Evolutionary conservation across 306 rosid genomes (phyloP).

Genomic region (Hylodesmum podocarpum): DNA sequence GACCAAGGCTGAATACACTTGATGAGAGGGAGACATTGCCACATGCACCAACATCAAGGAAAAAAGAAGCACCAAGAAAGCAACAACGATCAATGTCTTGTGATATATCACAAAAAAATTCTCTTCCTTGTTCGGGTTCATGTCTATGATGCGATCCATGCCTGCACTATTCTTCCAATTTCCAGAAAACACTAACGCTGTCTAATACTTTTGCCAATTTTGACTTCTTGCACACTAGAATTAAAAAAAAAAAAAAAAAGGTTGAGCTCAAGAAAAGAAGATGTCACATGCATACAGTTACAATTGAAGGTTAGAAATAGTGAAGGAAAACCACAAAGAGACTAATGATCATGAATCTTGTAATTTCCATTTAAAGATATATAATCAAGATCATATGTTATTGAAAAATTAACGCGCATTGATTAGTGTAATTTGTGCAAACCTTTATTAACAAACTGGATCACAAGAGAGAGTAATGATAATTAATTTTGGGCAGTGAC

Average conservation of each 20-base stretch:
- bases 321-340: neutral
- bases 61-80: neutral
- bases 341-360: too few relatives aligned
- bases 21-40: too few relatives aligned
- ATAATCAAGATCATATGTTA: too few relatives aligned
- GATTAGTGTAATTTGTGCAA: neutral
- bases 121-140: neutral
- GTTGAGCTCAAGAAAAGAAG: neutral
- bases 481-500: neutral
- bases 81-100: neutral
- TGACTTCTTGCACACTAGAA: neutral
- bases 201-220: too few relatives aligned
- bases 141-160: neutral
- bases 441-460: neutral
- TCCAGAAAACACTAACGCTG: neutral
- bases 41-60: neutral
- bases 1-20: neutral
- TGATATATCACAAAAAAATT: neutral
- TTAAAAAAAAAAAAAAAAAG: too few relatives aligned
- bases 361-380: too few relatives aligned
- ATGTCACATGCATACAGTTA: neutral
- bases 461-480: neutral
- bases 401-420: too few relatives aligned
- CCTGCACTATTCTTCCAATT: too few relatives aligned
- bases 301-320: neutral